These are phyloP conservation scores for Chytriomyces hyalinus DNA, from an alignment of 192 early-diverging fungal genomes.

Conservation along the genomic window DNA sequence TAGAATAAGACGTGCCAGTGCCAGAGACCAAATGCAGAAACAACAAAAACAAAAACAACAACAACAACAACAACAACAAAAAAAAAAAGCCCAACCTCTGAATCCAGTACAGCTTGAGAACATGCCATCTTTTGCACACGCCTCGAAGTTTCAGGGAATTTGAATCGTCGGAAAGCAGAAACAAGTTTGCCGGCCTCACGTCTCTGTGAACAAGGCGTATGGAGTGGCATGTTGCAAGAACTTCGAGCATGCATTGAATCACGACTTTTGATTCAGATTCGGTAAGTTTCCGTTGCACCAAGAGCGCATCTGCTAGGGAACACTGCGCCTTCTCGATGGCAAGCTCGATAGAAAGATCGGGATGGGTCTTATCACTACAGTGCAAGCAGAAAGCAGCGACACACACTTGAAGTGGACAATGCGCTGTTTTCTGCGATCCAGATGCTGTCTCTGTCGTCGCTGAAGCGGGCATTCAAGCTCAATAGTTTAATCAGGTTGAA, in stretches of 20 bases:
- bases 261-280: constrained; percentile 8
- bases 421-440: background rate
- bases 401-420: background rate
- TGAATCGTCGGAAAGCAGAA: constrained; percentile 8
- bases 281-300: background rate
- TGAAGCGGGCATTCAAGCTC: no score
- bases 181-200: background rate
- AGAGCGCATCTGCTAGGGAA: background rate
- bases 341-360: background rate
- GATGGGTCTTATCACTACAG: background rate
- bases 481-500: no score
- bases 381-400: background rate
- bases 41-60: no score
- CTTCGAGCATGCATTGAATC: background rate
- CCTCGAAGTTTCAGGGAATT: constrained; percentile 5
- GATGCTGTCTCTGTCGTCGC: no score
- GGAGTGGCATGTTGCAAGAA: background rate
- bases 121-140: background rate
- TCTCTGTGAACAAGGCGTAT: background rate
- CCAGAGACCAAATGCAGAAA: no score
- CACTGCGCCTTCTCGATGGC: constrained; percentile 4
- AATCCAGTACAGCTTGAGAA: no score
- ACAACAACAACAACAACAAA: no score
- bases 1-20: no score
- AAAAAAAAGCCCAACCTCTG: no score